Conservation (phyloP, 2,329 filamentous ascomycete genomes). For the Xylariaceae sp. region DNA sequence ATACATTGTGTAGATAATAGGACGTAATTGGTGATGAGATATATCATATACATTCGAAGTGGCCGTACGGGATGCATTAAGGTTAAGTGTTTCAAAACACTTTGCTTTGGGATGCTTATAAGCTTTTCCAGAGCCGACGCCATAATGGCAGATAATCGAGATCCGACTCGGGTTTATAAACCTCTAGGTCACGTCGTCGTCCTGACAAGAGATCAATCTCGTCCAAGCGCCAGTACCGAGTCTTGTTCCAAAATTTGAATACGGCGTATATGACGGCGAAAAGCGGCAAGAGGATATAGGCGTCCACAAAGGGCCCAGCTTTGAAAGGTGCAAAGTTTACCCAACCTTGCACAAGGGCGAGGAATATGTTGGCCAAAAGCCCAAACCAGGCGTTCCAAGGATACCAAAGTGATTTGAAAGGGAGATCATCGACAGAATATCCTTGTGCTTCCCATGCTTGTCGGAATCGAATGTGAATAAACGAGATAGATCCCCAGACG, state of each 20-base stretch:
- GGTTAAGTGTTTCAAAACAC: not conserved
- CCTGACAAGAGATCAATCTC: slow-evolving; percentile 55
- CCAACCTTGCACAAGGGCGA: slow-evolving; percentile 58
- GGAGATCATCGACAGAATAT: slow-evolving; percentile 47
- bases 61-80: not conserved
- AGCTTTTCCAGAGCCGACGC: slow-evolving; percentile 38
- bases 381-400: slow-evolving; percentile 57
- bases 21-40: too few species aligned
- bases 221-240: slow-evolving; percentile 42
- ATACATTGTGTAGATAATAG: too few species aligned
- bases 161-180: slow-evolving; percentile 32
- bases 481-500: slow-evolving; percentile 65
- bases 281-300: slow-evolving; percentile 56
- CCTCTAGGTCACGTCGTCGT: slow-evolving; percentile 49
- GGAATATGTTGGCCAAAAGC: slow-evolving; percentile 50
- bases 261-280: slow-evolving; percentile 52
- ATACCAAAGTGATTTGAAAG: slow-evolving; percentile 50
- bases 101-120: slow-evolving; percentile 29
- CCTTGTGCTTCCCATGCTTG: slow-evolving; percentile 56
- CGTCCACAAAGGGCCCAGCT: slow-evolving; percentile 55
- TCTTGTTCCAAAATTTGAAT: slow-evolving; percentile 52
- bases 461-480: slow-evolving; percentile 68
- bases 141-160: slow-evolving; percentile 34
- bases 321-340: slow-evolving; percentile 53
- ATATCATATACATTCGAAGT: slow-evolving; percentile 3